Evolutionary conservation across 1,284 basidiomycete species (phyloP), one percentile per base, ranked within the genome.

Genomic region (Moesziomyces sp.): DNA sequence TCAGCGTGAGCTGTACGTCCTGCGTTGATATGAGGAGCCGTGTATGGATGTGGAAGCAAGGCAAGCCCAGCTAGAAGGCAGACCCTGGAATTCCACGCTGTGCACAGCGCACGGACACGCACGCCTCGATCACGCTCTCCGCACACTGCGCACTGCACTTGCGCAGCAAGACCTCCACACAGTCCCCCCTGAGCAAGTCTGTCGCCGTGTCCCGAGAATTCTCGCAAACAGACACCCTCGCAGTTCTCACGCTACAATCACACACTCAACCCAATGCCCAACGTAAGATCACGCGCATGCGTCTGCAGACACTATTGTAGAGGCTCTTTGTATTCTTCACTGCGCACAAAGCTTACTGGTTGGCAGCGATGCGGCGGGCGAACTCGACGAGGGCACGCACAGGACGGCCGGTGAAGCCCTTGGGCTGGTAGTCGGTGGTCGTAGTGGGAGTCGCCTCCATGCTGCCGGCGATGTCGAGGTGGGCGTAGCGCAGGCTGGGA

Each of bases 321-420:
- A 30, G 6, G 9, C 30, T 30, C 8, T 30, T 30, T 8, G 30
- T 30, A 30, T 30, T 30, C 30, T 10, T 30, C 11, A 10, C 30
- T 10, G 6, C 35, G 35, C 35, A 18, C 35, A 18, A 14, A 10
- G 56, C 56, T 14, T 34, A 34, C 26, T 58, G 38, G 28, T 64
- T 56, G 35, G 60, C 61, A 44, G 71, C 65, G 30, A 66, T 58
- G 21, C 72, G 72, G 50, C 85, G 82, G 28, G 85, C 86, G 69
- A 82, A 83, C 52, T 82, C 80, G 52, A 79, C 65, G 19, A 86
- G 88, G 60, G 82, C 89, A 88, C 91, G 87, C 70, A 91, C 91
- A 48, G 91, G 90, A 34, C 92, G 88, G 6, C 92, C 92, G 13
- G 92, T 92, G 90, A 93, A 90, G 4, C 91, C 91, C 67, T 87